A percentile compares a stretch with the other conserved stretches of the same genome.
Conservation (phyloP, 305 asterid genomes). For the Withania somnifera region DNA sequence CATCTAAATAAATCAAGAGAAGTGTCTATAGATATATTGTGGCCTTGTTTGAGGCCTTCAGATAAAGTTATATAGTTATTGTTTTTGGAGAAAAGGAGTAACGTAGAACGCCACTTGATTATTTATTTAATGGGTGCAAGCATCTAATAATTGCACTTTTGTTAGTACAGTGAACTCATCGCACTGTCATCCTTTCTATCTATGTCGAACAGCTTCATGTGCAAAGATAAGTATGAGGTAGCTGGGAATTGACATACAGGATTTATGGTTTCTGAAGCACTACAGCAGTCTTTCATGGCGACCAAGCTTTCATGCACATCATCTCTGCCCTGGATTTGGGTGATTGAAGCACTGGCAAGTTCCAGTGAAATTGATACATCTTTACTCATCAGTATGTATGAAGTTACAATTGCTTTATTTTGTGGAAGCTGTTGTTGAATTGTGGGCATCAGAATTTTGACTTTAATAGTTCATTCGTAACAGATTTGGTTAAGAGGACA, state of each 20-base stretch:
- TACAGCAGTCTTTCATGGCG: conserved; percentile 33
- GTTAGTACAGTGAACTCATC: neutral
- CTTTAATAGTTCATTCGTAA: conserved; percentile 14
- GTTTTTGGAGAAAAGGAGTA: neutral
- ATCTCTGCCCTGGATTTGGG: conserved; percentile 39
- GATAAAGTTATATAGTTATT: neutral
- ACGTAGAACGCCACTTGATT: neutral
- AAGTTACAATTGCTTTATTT: neutral
- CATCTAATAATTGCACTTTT: neutral
- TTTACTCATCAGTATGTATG: conserved; percentile 35
- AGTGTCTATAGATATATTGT: neutral
- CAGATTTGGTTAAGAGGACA: conserved; percentile 38
- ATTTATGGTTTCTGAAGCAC: conserved; percentile 17
- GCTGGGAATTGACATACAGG: neutral
- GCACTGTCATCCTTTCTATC: neutral
- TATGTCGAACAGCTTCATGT: neutral
- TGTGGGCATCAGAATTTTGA: conserved; percentile 4
- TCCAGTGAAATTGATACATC: conserved; percentile 26
- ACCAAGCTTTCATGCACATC: conserved; percentile 24
- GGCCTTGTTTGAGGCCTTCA: neutral
- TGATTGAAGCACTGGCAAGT: conserved; percentile 36
- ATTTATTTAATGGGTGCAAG: neutral
- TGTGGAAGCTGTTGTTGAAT: conserved; percentile 3
- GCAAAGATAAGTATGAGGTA: neutral
- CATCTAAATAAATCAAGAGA: neutral